Evolutionary conservation across 371 early-diverging fungal genomes (phyloP).

Genomic region (Vairimorpha apis): DNA sequence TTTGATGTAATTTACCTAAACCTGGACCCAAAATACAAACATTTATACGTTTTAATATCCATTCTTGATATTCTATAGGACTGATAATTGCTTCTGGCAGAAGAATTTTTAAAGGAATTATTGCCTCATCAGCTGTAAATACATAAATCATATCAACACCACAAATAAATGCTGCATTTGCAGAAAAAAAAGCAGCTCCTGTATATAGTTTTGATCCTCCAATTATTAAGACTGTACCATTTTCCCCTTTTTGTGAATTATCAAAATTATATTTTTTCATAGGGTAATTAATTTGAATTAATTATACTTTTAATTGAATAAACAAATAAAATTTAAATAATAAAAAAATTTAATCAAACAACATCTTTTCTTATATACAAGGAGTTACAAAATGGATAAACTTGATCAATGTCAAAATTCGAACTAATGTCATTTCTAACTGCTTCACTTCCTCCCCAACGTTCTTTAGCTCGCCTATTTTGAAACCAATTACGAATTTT

Average conservation of each 20-base stretch:
- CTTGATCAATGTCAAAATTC: neutral
- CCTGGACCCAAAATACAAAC: conserved; percentile 59
- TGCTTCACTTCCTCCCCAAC: neutral
- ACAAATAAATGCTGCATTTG: conserved; percentile 69
- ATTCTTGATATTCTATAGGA: conserved; percentile 28
- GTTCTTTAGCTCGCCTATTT: conserved; percentile 61
- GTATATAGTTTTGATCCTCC: conserved; percentile 66
- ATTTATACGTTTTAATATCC: conserved; percentile 47
- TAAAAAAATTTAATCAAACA: neutral
- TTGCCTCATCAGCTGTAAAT: conserved; percentile 74
- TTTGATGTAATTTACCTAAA: conserved; percentile 22
- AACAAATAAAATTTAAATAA: no score
- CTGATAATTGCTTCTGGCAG: conserved; percentile 54
- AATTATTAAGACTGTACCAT: conserved; percentile 51
- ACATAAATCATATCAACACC: conserved; percentile 83
- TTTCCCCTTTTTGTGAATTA: conserved; percentile 43
- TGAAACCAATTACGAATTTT: conserved; percentile 63
- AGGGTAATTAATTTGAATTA: no score
- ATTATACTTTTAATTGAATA: no score
- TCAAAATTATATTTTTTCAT: conserved; percentile 1
- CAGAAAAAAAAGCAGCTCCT: conserved; percentile 84
- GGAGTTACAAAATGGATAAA: conserved; percentile 42
- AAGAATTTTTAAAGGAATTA: conserved; percentile 68
- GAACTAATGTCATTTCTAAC: neutral
- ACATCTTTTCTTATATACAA: conserved; percentile 25